Evolutionary conservation across 495 filamentous ascomycete genomes (phyloP).

Genomic region (Xylaria grammica): DNA sequence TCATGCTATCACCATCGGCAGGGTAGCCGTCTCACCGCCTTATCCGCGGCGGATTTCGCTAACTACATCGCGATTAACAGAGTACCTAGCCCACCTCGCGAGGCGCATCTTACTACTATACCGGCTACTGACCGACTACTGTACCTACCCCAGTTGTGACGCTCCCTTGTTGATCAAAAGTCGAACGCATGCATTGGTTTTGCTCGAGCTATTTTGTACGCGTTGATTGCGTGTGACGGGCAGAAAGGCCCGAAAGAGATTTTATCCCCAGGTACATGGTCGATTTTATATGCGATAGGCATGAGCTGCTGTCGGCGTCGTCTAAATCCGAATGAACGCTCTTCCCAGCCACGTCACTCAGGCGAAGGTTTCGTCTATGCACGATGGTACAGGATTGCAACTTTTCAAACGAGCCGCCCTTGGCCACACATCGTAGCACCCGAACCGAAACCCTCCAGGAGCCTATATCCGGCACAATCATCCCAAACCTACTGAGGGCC

Average conservation of each 20-base stretch:
- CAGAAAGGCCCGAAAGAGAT: background rate
- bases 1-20: background rate
- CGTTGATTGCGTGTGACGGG: background rate
- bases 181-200: background rate
- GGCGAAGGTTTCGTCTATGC: background rate
- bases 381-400: background rate
- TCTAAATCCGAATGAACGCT: background rate
- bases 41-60: background rate
- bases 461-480: background rate
- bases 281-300: background rate
- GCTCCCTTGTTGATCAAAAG: background rate
- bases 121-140: too few relatives aligned
- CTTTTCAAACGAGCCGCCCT: background rate
- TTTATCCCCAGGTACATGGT: too few relatives aligned
- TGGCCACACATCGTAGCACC: background rate
- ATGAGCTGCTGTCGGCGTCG: background rate
- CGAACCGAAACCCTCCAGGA: background rate
- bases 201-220: too few relatives aligned
- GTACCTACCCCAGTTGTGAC: background rate
- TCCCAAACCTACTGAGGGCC: background rate
- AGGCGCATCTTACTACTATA: conserved; percentile 1
- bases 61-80: conserved; percentile 4
- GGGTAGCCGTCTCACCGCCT: conserved; percentile 9
- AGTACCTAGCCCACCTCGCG: background rate
- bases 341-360: background rate